Evolutionary conservation across 2,329 filamentous ascomycete species (phyloP).

Genomic region (Conoideocrella luteorostrata): DNA sequence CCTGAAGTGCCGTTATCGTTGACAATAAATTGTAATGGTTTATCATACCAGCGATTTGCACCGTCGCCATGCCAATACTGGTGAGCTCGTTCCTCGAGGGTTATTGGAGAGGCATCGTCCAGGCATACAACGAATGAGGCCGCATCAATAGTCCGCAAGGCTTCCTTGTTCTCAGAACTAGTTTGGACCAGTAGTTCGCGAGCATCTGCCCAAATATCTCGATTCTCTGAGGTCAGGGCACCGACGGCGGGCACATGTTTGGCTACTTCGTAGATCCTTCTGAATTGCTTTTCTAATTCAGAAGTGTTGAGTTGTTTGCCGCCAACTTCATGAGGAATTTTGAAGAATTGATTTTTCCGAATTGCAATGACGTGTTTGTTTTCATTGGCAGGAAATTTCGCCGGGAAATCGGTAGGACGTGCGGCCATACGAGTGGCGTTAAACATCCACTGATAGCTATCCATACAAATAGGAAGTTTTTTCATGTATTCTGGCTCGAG

Average conservation of each 20-base stretch:
- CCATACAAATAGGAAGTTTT: constrained; percentile 95
- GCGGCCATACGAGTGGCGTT: constrained; percentile 83
- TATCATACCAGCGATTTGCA: constrained; percentile 94
- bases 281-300: constrained; percentile 88
- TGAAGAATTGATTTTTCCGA: constrained; percentile 97
- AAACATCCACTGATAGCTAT: constrained; percentile 99
- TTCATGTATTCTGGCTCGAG: constrained; percentile 99
- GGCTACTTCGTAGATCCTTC: constrained; percentile 71
- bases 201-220: constrained; percentile 86
- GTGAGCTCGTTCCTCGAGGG: constrained; percentile 88
- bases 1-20: constrained; percentile 97
- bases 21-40: constrained; percentile 94
- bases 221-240: constrained; percentile 82
- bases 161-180: constrained; percentile 70
- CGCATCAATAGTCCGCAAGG: constrained; percentile 77
- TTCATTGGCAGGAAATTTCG: constrained; percentile 68
- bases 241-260: constrained; percentile 71
- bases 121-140: constrained; percentile 89
- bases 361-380: constrained; percentile 86
- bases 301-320: constrained; percentile 81
- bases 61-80: constrained; percentile 99
- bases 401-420: constrained; percentile 71
- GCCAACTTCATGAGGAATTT: constrained; percentile 72
- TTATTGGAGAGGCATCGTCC: constrained; percentile 85
- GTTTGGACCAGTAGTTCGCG: constrained; percentile 68